Evolutionary conservation across 495 filamentous ascomycete species (phyloP).

Genomic region (Podospora conica): DNA sequence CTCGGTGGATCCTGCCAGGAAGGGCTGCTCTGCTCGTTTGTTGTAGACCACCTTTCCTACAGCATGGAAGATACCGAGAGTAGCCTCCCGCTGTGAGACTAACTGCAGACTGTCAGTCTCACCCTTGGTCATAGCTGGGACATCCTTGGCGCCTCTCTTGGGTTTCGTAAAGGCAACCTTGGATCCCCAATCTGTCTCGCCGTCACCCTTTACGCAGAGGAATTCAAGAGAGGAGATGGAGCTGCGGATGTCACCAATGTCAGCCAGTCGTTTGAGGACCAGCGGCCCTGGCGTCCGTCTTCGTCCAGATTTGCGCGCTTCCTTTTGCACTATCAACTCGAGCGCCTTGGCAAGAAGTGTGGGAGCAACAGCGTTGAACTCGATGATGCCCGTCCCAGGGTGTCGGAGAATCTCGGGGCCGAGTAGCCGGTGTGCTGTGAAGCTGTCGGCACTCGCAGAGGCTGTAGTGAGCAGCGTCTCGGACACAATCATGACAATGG

Average conservation of each 20-base stretch:
- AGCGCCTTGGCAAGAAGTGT: constrained; percentile 82
- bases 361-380: constrained; percentile 87
- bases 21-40: constrained; percentile 56
- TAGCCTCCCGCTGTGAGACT: constrained; percentile 78
- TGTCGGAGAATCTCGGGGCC: constrained; percentile 79
- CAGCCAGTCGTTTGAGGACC: constrained; percentile 67
- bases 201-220: constrained; percentile 69
- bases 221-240: constrained; percentile 88
- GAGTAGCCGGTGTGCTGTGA: constrained; percentile 83
- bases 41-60: constrained; percentile 94
- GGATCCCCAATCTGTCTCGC: constrained; percentile 59
- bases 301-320: constrained; percentile 63
- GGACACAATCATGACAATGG: constrained; percentile 83
- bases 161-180: constrained; percentile 55
- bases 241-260: constrained; percentile 86
- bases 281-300: constrained; percentile 60
- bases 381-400: constrained; percentile 66
- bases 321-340: constrained; percentile 69
- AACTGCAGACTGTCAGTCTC: constrained; percentile 67
- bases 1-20: constrained; percentile 23
- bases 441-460: constrained; percentile 72
- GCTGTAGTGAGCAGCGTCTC: constrained; percentile 75
- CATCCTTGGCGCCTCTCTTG: constrained; percentile 50
- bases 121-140: constrained; percentile 56
- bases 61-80: constrained; percentile 89